Evolutionary conservation across 2,329 filamentous ascomycete genomes (phyloP).

Genomic region (Dactylellina sp.): DNA sequence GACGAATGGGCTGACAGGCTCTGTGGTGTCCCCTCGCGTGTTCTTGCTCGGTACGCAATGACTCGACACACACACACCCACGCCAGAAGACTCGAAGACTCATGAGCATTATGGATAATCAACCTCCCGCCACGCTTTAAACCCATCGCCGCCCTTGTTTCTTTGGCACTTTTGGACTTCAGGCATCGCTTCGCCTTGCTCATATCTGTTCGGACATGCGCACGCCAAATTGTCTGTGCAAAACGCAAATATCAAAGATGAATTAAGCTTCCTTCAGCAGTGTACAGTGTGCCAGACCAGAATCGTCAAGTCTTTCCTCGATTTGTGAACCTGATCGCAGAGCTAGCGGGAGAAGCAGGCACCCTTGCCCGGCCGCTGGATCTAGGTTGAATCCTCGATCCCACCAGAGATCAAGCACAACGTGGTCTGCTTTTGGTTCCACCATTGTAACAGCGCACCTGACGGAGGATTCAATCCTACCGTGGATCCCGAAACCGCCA

Average conservation of each 20-base stretch:
- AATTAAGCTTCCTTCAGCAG: no score
- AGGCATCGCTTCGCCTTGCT: constrained; percentile 13
- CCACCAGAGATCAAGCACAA: constrained; percentile 30
- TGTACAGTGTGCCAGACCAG: no score
- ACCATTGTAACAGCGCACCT: constrained; percentile 18
- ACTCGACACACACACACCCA: constrained; percentile 11
- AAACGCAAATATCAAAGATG: no score
- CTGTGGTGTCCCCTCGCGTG: constrained; percentile 21
- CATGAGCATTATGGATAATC: no score
- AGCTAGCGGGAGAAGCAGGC: background rate
- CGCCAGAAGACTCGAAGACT: constrained; percentile 3
- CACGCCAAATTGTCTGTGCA: no score
- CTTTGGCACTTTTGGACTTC: constrained; percentile 22
- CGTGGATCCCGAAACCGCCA: constrained; percentile 40
- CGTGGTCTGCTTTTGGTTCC: constrained; percentile 56
- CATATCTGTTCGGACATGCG: background rate
- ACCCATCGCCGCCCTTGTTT: background rate
- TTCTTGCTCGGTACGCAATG: constrained; percentile 7
- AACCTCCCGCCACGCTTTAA: constrained; percentile 31
- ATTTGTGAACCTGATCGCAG: constrained; percentile 1
- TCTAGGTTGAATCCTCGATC: constrained; percentile 42
- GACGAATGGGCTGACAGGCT: constrained; percentile 48
- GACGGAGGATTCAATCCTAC: constrained; percentile 40
- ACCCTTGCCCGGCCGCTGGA: constrained; percentile 6
- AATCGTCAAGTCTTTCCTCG: no score